A percentile compares a stretch with the other conserved stretches of the same genome.
Evolutionary conservation across 1,139 yeast species (phyloP).

Genomic region (Barnettozyma hawaiiensis): DNA sequence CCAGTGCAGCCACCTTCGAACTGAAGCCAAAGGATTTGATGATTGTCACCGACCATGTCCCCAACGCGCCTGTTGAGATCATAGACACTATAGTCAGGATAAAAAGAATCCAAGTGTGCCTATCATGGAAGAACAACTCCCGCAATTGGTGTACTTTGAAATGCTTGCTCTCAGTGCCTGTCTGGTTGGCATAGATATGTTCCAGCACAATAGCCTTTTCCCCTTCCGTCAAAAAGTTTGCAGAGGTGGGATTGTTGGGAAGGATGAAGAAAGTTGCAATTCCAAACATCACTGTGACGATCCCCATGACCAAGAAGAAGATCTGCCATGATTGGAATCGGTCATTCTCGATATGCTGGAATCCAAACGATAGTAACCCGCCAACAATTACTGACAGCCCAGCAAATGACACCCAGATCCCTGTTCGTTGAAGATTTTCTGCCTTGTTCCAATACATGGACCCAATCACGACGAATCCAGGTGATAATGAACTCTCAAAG

Average conservation of each 20-base stretch:
- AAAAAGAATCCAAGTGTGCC: slow-evolving; percentile 41
- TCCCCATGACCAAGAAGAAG: slow-evolving; percentile 40
- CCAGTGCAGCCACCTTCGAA: slow-evolving; percentile 32
- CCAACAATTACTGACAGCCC: slow-evolving; percentile 47
- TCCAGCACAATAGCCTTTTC: slow-evolving; percentile 47
- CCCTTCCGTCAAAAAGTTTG: slow-evolving; percentile 41
- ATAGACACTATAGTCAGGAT: slow-evolving; percentile 33
- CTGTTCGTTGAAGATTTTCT: slow-evolving; percentile 42
- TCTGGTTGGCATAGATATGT: slow-evolving; percentile 39
- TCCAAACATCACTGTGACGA: slow-evolving; percentile 43
- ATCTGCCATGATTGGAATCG: slow-evolving; percentile 38
- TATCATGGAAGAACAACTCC: slow-evolving; percentile 34
- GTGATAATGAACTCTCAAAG: slow-evolving; percentile 46
- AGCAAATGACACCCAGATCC: slow-evolving; percentile 44
- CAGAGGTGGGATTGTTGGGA: slow-evolving; percentile 46
- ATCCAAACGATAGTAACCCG: slow-evolving; percentile 42
- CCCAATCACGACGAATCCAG: slow-evolving; percentile 49
- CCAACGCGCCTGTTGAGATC: slow-evolving; percentile 41
- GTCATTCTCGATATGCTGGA: slow-evolving; percentile 27
- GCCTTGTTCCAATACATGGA: slow-evolving; percentile 41
- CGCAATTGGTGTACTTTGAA: slow-evolving; percentile 47
- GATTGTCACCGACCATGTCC: slow-evolving; percentile 41
- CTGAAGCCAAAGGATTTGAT: slow-evolving; percentile 41
- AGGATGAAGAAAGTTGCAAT: slow-evolving; percentile 36
- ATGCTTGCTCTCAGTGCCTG: slow-evolving; percentile 49